Evolutionary conservation across 352 stramenopile genomes (phyloP).

Genomic region (Peronospora farinosa): DNA sequence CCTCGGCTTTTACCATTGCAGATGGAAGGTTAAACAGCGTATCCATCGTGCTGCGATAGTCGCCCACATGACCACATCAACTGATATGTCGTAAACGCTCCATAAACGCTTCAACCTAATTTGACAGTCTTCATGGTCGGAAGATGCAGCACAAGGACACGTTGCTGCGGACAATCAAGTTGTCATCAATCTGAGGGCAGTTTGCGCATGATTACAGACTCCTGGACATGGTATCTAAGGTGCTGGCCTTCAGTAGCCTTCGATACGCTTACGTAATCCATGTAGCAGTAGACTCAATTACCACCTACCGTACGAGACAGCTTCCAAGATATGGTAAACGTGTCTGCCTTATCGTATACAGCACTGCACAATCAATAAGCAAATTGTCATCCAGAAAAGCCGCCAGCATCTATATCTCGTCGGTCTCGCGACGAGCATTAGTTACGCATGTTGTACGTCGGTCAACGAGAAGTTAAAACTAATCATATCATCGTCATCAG

Average conservation of each 20-base stretch:
- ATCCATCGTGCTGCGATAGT: conserved; percentile 61
- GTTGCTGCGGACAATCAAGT: conserved; percentile 64
- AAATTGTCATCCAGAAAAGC: conserved; percentile 46
- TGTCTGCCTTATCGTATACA: conserved; percentile 49
- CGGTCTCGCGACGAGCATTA: conserved; percentile 24
- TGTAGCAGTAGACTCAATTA: conserved; percentile 64
- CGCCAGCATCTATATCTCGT: conserved; percentile 53
- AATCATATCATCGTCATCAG: conserved; percentile 11
- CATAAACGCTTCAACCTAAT: conserved; percentile 67
- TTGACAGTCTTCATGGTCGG: conserved; percentile 37
- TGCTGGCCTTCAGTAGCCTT: conserved; percentile 45
- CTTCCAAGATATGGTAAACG: conserved; percentile 57
- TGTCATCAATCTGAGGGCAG: conserved; percentile 62
- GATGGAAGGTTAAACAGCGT: conserved; percentile 52
- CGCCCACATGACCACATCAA: conserved; percentile 55
- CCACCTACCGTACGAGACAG: conserved; percentile 57
- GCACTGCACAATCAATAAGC: conserved; percentile 56
- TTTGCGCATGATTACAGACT: conserved; percentile 54
- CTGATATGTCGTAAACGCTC: conserved; percentile 60
- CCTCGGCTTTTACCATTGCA: conserved; percentile 40
- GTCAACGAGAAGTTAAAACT: conserved; percentile 23
- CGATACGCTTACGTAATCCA: conserved; percentile 59
- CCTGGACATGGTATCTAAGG: conserved; percentile 58
- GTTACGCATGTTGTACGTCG: conserved; percentile 25
- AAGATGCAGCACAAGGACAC: conserved; percentile 74